Evolutionary conservation across 225 moss, liverwort and hornwort genomes (phyloP), one percentile per base, ranked within the genome.

Genomic region (Polytrichum formosum): DNA sequence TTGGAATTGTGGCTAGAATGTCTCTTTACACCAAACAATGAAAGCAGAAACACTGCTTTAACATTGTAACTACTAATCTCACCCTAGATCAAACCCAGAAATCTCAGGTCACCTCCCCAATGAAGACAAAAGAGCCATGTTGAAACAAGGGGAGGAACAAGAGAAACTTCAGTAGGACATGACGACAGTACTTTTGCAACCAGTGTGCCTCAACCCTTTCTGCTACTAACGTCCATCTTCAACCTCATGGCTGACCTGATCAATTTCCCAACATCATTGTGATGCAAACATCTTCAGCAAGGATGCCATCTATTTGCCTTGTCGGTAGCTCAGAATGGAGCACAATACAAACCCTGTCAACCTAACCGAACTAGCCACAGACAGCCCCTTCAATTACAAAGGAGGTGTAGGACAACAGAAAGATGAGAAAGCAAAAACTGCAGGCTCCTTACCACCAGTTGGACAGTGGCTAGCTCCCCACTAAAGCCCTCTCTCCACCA

Each of bases 31-130:
- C 76, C 82, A 83, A 87, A 81, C 87, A 81, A 84, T 87, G 81
- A 87, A 83, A 73, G 83, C 87, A 87, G 84, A 77, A 71, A 76
- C 72, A 80, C 91, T 91, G 91, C 92, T 86, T 80, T 85, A 88
- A 92, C 84, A 88, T 90, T 83, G 84, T 84, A 88, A 84, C 91
- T 93, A 91, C 78, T 77, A 76, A 90, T 90, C 85, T 87, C 91
- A 93, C 93, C 90, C 65, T 74, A 76, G 67, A 68, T n/a, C 69
- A 72, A 74, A 23, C 76, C 63, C 71, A 64, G 71, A 67, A 65
- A 72, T 75, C 79, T 29, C 67, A 64, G 66, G 59, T 63, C 68
- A 69, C 25, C 18, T 55, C 68, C 68, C 28, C 27, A 28, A 27
- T 54, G 56, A 25, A 56, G 55, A 55, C 54, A 20, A 37, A 55